phyloP scores from a whole-genome alignment of 2,329 filamentous ascomycete species.

The Nothophaeocryptopus gaeumannii region DNA sequence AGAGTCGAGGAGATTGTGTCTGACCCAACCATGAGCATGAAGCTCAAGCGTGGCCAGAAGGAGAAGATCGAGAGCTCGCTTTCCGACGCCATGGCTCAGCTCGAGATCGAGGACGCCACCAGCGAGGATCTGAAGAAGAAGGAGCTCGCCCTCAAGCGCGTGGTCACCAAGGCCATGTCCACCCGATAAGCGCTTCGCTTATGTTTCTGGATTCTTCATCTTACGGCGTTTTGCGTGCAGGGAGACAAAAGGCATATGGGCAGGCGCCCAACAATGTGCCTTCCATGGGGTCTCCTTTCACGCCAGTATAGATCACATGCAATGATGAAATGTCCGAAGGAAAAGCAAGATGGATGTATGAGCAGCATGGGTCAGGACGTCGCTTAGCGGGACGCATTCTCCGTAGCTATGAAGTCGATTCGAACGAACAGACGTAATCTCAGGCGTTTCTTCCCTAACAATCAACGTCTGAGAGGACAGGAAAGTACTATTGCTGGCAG shows the following conservation, averaged over 20 bases:
- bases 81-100: slow-evolving; percentile 93
- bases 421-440: no score
- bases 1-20: slow-evolving; percentile 98
- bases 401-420: slow-evolving; percentile 16
- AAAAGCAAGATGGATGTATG: slow-evolving; percentile 29
- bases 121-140: slow-evolving; percentile 99
- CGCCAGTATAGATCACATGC: slow-evolving; percentile 25
- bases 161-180: slow-evolving; percentile 77
- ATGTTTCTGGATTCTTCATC: slow-evolving; percentile 17
- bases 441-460: no score
- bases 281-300: slow-evolving; percentile 10
- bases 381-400: slow-evolving; percentile 21
- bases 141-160: slow-evolving; percentile 94
- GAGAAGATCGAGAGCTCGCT: slow-evolving; percentile 98
- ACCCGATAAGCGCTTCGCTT: slow-evolving; percentile 32
- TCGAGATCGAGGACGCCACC: slow-evolving; percentile 88
- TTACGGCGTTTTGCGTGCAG: slow-evolving; percentile 25
- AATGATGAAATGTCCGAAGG: slow-evolving; percentile 24
- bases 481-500: no score
- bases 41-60: slow-evolving; percentile 98
- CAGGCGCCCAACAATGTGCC: slow-evolving; percentile 18
- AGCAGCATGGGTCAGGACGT: slow-evolving; percentile 23
- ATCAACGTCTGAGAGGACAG: no score
- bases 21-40: slow-evolving; percentile 90
- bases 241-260: slow-evolving; percentile 20